phyloP scores from a whole-genome alignment of 164 flowering plant genomes.

The Vitis rupestris region DNA sequence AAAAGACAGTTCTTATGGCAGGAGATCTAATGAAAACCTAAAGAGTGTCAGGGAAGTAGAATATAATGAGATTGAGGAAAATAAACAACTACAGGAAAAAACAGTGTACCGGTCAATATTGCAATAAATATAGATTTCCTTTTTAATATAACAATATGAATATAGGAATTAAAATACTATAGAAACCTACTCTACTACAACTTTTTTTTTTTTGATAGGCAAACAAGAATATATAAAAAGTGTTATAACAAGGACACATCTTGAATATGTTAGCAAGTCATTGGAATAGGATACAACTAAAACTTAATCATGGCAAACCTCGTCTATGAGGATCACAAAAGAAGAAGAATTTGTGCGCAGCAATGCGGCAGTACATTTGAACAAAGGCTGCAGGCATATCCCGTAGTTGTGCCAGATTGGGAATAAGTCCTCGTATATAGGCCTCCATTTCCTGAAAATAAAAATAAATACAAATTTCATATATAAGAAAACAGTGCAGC shows the following conservation, averaged over 20 bases:
- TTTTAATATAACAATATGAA: too few relatives aligned
- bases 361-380: slow-evolving; percentile 92
- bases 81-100: too few relatives aligned
- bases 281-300: neutral
- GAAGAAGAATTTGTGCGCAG: slow-evolving; percentile 96
- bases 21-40: neutral
- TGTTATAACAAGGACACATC: too few relatives aligned
- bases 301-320: slow-evolving; percentile 46
- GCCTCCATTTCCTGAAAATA: slow-evolving; percentile 87
- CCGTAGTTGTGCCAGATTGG: slow-evolving; percentile 93
- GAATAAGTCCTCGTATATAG: slow-evolving; percentile 93
- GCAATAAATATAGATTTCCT: too few relatives aligned
- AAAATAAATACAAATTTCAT: neutral
- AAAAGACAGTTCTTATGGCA: neutral
- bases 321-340: slow-evolving; percentile 97
- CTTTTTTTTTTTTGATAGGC: too few relatives aligned
- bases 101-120: too few relatives aligned
- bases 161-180: too few relatives aligned
- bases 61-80: too few relatives aligned
- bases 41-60: neutral
- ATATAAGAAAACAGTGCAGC: neutral
- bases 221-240: too few relatives aligned
- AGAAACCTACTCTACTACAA: too few relatives aligned
- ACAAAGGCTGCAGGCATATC: slow-evolving; percentile 87
- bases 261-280: too few relatives aligned